Percentiles rank a stretch among this genome's conserved stretches.
Conservation (phyloP, 2,329 filamentous ascomycete genomes). For the Lojkania enalia region DNA sequence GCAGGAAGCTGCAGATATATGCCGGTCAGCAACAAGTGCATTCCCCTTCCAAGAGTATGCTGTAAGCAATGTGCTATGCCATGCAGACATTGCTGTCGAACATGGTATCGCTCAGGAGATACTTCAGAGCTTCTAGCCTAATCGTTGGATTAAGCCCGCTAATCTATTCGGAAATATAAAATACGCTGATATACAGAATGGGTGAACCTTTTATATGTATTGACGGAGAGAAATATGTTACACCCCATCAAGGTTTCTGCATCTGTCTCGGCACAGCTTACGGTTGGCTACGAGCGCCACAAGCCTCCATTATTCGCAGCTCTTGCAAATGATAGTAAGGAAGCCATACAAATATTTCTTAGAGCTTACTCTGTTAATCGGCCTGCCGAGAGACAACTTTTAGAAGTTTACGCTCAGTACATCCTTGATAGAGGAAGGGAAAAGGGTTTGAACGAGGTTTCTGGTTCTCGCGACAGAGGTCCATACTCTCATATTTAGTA, state of each 20-base stretch:
- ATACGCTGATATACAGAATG: slow-evolving; percentile 17
- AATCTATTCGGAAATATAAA: slow-evolving; percentile 40
- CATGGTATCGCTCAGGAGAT: slow-evolving; percentile 22
- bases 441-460: not conserved
- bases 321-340: slow-evolving; percentile 31
- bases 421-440: not conserved
- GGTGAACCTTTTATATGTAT: slow-evolving; percentile 22
- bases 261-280: slow-evolving; percentile 17
- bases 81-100: slow-evolving; percentile 46
- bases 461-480: not conserved
- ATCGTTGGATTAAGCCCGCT: slow-evolving; percentile 33
- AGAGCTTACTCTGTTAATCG: not conserved
- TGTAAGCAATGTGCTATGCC: slow-evolving; percentile 45
- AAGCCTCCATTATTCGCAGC: slow-evolving; percentile 43
- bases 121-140: slow-evolving; percentile 27
- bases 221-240: slow-evolving; percentile 24
- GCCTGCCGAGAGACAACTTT: not conserved
- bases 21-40: slow-evolving; percentile 11
- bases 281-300: slow-evolving; percentile 36
- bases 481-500: not conserved
- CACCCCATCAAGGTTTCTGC: slow-evolving; percentile 35
- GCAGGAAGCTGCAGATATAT: slow-evolving; percentile 4
- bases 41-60: slow-evolving; percentile 56
- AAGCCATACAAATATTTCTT: slow-evolving; percentile 16
- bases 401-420: not conserved